Base-by-base conservation (phyloP, 208 protist species). In the Crithidia acanthocephali region DNA sequence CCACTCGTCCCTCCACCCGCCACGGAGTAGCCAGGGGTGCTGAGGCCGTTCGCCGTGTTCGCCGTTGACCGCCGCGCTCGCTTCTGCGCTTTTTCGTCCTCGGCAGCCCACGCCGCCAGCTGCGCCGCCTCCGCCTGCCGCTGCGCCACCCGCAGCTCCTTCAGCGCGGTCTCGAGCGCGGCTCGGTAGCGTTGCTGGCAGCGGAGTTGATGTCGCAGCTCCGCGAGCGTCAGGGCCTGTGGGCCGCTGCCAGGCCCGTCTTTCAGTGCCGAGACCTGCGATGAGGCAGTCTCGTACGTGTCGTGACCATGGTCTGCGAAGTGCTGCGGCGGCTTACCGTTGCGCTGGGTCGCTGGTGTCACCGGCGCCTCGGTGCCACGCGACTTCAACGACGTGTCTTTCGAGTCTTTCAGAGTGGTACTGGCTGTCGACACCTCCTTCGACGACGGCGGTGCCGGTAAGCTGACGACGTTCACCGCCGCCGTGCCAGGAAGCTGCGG, bases 191-290 rank as follows among this genome's bases (percentile, higher is more conserved):
- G 76, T 77, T 90, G 79, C 37, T 92, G 87, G 48, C 86, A 83
- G 10, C 76, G 55, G 51, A 93, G 86, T 60, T 91, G 86, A n/a
- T 76, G 68, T 6, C 86, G 83, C 15, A 95, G 82, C 72, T 92
- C 83, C 53, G 64, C 75, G 2, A 95, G 68, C 7, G 79, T 90
- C 65, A 95, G 63, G 69, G 82, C 80, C n/a, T 50, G 42, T 35
- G 80, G 52, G 11, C 84, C 77, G 20, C 10, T 63, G 13, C 37
- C 37, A 42, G 6, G 9, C 37, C 37, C 13, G 13, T 42, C 13
- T 13, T 42, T 42, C 13, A 25, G 35, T 15, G n/a, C 20, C 15
- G 23, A 42, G 3, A 15, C 16, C 5, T 18, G 53, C 22, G 20
- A 20, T 22, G 28, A n/a, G 32, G 44, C 58, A n/a, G n/a, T 11